A percentile compares a stretch with the other conserved stretches of the same genome.
phyloP scores from a whole-genome alignment of 176 grass and related monocot species.

The Eleusine indica region DNA sequence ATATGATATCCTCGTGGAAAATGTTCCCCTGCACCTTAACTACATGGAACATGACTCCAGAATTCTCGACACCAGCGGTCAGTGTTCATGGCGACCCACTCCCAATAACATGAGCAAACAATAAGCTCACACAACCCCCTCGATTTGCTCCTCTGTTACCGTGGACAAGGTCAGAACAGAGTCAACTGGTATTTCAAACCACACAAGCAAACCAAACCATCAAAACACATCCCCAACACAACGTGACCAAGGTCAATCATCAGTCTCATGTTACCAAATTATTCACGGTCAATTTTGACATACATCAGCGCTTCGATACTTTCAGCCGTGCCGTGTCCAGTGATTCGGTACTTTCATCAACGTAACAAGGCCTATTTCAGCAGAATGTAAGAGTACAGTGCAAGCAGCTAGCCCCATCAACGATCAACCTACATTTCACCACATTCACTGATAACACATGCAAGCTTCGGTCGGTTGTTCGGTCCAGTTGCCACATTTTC shows the following conservation, averaged over 20 bases:
- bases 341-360: background rate
- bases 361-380: background rate
- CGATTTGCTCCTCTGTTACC: background rate
- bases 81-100: conserved; percentile 32
- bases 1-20: conserved; percentile 9
- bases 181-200: background rate
- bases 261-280: conserved; percentile 5
- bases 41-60: background rate
- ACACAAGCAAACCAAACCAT: background rate
- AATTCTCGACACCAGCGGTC: background rate
- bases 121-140: background rate
- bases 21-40: background rate
- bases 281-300: conserved; percentile 7
- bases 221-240: background rate
- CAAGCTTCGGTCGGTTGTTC: conserved; percentile 90
- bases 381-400: background rate
- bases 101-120: background rate
- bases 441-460: conserved; percentile 77
- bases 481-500: conserved; percentile 89
- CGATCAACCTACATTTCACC: conserved; percentile 83
- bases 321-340: background rate
- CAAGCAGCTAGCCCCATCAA: background rate
- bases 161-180: background rate
- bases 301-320: background rate
- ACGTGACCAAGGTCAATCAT: background rate